Evolutionary conservation across 2,329 filamentous ascomycete species (phyloP).

Genomic region (Fusarium palustre): DNA sequence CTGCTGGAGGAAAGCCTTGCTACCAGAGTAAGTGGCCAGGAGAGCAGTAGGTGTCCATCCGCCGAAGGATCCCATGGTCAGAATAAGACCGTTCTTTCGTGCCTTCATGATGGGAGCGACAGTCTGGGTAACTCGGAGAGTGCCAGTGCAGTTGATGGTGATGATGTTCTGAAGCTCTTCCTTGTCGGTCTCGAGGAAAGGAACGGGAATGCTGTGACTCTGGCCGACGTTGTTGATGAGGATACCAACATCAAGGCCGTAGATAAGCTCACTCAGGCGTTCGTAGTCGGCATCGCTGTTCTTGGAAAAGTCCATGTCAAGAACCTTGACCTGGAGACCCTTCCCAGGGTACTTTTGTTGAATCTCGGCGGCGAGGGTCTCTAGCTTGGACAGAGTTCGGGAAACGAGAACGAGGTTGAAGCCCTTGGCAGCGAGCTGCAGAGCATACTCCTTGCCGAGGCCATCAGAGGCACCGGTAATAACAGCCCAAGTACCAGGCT

Average conservation of each 20-base stretch:
- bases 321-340: constrained; percentile 75
- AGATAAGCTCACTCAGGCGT: constrained; percentile 74
- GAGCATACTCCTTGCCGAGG: constrained; percentile 94
- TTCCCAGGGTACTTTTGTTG: constrained; percentile 72
- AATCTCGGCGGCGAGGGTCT: constrained; percentile 80
- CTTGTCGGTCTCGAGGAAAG: constrained; percentile 82
- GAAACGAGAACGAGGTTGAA: constrained; percentile 97
- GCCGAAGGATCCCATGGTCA: constrained; percentile 98
- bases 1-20: constrained; percentile 97
- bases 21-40: constrained; percentile 95
- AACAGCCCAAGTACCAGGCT: constrained; percentile 92
- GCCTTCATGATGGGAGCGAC: constrained; percentile 86
- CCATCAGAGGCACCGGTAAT: constrained; percentile 96
- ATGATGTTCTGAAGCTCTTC: constrained; percentile 90
- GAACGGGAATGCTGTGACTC: constrained; percentile 91
- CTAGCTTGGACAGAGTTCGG: constrained; percentile 92
- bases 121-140: constrained; percentile 86
- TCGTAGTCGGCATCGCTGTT: constrained; percentile 85
- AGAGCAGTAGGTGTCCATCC: constrained; percentile 92
- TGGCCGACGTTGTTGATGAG: constrained; percentile 97
- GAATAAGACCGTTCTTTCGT: constrained; percentile 86
- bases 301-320: constrained; percentile 92
- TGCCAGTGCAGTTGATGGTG: constrained; percentile 93
- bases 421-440: constrained; percentile 88
- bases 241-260: constrained; percentile 83